A percentile compares a stretch with the other conserved stretches of the same genome.
Conservation (phyloP, 306 rosid species). For the peach (Prunus persica) region DNA sequence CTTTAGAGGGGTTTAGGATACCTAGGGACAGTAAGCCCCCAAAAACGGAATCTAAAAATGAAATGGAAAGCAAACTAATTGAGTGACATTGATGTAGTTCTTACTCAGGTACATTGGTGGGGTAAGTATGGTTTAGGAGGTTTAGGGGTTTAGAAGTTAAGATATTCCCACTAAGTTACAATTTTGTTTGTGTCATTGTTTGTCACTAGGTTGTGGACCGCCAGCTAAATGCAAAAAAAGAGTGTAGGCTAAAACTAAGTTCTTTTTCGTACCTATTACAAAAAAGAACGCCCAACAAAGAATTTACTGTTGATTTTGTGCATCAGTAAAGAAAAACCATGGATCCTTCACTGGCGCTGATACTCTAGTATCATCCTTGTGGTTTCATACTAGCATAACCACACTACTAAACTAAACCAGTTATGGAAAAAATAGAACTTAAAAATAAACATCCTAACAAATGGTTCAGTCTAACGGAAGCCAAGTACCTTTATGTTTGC, state of each 20-base stretch:
- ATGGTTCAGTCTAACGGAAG: background rate
- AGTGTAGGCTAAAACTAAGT: background rate
- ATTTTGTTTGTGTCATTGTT: background rate
- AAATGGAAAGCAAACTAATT: background rate
- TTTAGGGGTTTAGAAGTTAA: background rate
- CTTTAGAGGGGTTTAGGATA: background rate
- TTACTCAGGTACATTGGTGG: background rate
- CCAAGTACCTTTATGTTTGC: constrained; percentile 61
- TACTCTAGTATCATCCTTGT: background rate
- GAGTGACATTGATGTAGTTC: background rate
- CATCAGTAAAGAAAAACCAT: background rate
- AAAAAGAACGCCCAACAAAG: background rate
- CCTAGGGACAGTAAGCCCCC: background rate
- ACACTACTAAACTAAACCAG: background rate
- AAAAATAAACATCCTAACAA: background rate
- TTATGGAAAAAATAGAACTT: background rate
- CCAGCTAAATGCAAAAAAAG: background rate
- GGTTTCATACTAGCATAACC: background rate
- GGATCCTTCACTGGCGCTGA: background rate
- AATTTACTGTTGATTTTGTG: background rate
- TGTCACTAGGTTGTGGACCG: background rate
- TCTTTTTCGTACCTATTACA: background rate
- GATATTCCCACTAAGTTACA: background rate
- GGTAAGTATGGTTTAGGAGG: background rate
- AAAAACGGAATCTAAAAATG: background rate